Evolutionary conservation across 208 protist species (phyloP).

Genomic region (Naegleria gruberi): DNA sequence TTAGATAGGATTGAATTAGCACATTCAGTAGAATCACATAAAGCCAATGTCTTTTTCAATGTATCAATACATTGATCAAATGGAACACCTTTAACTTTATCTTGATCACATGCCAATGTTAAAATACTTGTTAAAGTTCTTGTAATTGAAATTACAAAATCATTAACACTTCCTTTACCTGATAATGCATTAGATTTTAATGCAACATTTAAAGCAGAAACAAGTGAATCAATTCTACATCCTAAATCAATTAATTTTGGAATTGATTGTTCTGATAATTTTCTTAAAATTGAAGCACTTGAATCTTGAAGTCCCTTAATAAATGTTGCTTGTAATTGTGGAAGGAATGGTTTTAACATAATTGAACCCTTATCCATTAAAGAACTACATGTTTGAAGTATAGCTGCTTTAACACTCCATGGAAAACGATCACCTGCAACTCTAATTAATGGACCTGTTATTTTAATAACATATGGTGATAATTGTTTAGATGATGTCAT

Average conservation of each 20-base stretch:
- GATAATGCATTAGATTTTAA: neutral
- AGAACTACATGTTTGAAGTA: slow-evolving; percentile 47
- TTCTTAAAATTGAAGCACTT: slow-evolving; percentile 28
- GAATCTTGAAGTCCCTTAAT: slow-evolving; percentile 54
- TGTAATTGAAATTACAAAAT: neutral
- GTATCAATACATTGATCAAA: neutral
- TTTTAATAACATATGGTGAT: slow-evolving; percentile 49
- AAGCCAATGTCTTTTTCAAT: neutral
- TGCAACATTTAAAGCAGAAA: slow-evolving; percentile 33
- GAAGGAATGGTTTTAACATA: slow-evolving; percentile 66
- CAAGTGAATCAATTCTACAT: slow-evolving; percentile 45
- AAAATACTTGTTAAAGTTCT: neutral
- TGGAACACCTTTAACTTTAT: neutral
- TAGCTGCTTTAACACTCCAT: slow-evolving; percentile 60
- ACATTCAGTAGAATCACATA: neutral
- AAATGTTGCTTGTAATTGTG: slow-evolving; percentile 65
- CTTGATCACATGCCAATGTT: neutral
- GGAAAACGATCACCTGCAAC: slow-evolving; percentile 66
- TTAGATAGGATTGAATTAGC: neutral
- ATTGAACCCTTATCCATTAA: slow-evolving; percentile 47
- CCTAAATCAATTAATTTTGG: slow-evolving; percentile 43
- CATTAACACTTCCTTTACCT: neutral
- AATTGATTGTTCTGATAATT: slow-evolving; percentile 41
- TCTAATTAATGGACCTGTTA: slow-evolving; percentile 68
- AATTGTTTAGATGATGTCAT: slow-evolving; percentile 47